phyloP scores from a whole-genome alignment of 2,329 filamentous ascomycete genomes.

The Fusarium albidum region DNA sequence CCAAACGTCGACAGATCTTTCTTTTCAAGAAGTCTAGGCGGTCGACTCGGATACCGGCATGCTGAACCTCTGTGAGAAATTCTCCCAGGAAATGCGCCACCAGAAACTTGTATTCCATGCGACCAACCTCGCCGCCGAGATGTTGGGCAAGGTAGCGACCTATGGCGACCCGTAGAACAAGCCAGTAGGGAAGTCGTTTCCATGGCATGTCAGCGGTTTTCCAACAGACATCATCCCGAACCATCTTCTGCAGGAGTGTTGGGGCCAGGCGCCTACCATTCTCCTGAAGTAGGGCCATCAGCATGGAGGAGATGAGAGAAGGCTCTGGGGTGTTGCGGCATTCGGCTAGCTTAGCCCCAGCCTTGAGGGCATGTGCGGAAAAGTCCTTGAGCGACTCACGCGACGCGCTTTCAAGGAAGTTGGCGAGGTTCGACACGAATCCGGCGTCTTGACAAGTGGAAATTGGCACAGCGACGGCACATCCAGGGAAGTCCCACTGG shows the following conservation, averaged over 20 bases:
- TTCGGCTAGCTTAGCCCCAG: conserved; percentile 58
- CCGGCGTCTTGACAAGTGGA: conserved; percentile 34
- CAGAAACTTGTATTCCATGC: conserved; percentile 64
- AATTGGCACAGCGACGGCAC: conserved; percentile 56
- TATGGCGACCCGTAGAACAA: conserved; percentile 66
- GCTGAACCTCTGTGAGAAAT: conserved; percentile 52
- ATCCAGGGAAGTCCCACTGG: conserved; percentile 67
- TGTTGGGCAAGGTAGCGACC: conserved; percentile 59
- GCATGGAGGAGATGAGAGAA: conserved; percentile 64
- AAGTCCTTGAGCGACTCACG: conserved; percentile 63
- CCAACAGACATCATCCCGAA: conserved; percentile 69
- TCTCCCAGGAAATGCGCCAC: conserved; percentile 56
- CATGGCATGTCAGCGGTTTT: conserved; percentile 61
- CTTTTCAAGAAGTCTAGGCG: conserved; percentile 33
- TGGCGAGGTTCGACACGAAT: conserved; percentile 49
- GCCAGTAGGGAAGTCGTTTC: conserved; percentile 70
- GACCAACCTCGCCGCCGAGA: conserved; percentile 39
- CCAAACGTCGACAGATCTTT: conserved; percentile 38
- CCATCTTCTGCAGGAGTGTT: conserved; percentile 59
- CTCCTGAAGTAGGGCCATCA: conserved; percentile 68
- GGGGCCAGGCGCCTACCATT: conserved; percentile 55
- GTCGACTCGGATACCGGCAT: conserved; percentile 21
- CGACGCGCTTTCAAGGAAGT: conserved; percentile 65
- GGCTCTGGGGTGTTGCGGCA: conserved; percentile 66
- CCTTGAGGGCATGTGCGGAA: conserved; percentile 61